These are phyloP conservation scores for Aspergillus versicolor DNA, from an alignment of 2,329 filamentous ascomycete species.

Conservation along the genomic window DNA sequence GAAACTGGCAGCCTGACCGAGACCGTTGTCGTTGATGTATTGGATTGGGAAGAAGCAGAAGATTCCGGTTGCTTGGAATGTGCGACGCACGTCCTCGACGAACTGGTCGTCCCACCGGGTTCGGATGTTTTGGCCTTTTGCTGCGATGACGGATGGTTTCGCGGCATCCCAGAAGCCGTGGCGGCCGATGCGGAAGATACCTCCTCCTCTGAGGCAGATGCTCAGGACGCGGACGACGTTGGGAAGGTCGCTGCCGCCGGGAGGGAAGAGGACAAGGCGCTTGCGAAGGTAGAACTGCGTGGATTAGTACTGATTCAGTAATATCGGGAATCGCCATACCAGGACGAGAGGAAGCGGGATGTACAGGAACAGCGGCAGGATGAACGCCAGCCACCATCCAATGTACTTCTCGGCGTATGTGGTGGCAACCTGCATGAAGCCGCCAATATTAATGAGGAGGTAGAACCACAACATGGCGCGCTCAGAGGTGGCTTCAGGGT, in stretches of 20 bases:
- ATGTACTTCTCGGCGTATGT: conserved; percentile 44
- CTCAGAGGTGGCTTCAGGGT: conserved; percentile 46
- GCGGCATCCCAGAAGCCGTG: conserved; percentile 37
- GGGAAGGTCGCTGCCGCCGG: conserved; percentile 3
- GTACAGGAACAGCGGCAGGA: conserved; percentile 32
- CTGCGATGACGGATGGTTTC: conserved; percentile 32
- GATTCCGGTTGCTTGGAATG: conserved; percentile 32
- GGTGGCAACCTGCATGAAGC: conserved; percentile 37
- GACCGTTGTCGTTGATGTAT: conserved; percentile 45
- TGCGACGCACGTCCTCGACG: conserved; percentile 37
- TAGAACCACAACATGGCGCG: conserved; percentile 40
- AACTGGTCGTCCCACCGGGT: conserved; percentile 35
- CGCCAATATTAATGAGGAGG: conserved; percentile 32
- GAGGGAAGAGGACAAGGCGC: background rate
- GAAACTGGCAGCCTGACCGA: conserved; percentile 51
- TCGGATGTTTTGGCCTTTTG: conserved; percentile 23
- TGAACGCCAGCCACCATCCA: conserved; percentile 39
- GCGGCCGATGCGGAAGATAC: conserved; percentile 31
- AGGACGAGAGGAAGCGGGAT: conserved; percentile 31
- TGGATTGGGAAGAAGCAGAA: conserved; percentile 43
- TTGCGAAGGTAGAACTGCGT: conserved; percentile 3
- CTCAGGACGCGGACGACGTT: conserved; percentile 1
- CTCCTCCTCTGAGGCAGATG: conserved; percentile 15
- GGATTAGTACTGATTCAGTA: background rate
- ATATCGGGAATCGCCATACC: background rate